Evolutionary conservation across 2,329 filamentous ascomycete species (phyloP).

Genomic region (Zymoseptoria brevis): DNA sequence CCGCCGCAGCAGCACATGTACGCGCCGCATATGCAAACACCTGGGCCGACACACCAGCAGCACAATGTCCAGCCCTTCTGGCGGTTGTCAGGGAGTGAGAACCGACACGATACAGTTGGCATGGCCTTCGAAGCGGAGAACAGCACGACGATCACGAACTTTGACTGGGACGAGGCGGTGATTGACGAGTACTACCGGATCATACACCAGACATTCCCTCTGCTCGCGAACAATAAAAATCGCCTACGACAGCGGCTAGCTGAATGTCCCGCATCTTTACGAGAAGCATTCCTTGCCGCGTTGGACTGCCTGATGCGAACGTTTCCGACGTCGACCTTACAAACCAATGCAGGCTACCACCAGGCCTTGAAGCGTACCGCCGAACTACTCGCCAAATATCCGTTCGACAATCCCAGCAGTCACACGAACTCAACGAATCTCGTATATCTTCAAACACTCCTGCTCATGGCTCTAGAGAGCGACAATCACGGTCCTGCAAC

Average conservation of each 20-base stretch:
- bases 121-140: slow-evolving; percentile 21
- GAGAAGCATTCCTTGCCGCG: slow-evolving; percentile 58
- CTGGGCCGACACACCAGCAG: slow-evolving; percentile 6
- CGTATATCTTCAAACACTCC: slow-evolving; percentile 57
- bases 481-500: slow-evolving; percentile 48
- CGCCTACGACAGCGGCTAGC: slow-evolving; percentile 50
- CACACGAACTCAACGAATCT: slow-evolving; percentile 38
- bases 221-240: slow-evolving; percentile 52
- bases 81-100: slow-evolving; percentile 20
- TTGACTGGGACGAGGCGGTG: slow-evolving; percentile 41
- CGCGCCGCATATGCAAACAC: slow-evolving; percentile 3
- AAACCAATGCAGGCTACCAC: slow-evolving; percentile 28
- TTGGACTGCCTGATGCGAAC: slow-evolving; percentile 53
- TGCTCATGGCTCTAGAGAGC: slow-evolving; percentile 59
- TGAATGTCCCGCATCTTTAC: slow-evolving; percentile 49
- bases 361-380: slow-evolving; percentile 35
- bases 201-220: slow-evolving; percentile 60
- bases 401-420: slow-evolving; percentile 37
- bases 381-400: slow-evolving; percentile 37
- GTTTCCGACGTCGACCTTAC: slow-evolving; percentile 36
- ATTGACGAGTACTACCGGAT: slow-evolving; percentile 51
- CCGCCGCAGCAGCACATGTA: slow-evolving; percentile 10
- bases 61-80: slow-evolving; percentile 26
- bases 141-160: slow-evolving; percentile 21
- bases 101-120: slow-evolving; percentile 23